Conservation (phyloP, 768 basidiomycete species). For the Suillus ampliporus region DNA sequence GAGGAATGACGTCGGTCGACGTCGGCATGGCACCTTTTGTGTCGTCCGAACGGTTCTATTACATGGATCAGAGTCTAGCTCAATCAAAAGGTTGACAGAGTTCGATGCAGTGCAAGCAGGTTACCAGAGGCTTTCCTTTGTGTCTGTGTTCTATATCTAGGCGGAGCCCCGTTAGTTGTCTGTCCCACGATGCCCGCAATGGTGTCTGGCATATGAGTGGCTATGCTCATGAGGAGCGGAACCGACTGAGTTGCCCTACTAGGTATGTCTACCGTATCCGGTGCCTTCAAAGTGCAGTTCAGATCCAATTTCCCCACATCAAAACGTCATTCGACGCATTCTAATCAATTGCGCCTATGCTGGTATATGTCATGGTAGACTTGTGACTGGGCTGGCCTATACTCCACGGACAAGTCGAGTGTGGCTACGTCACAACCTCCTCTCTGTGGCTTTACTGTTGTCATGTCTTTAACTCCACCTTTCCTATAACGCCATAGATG, state of each 20-base stretch:
- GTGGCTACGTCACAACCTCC: background rate
- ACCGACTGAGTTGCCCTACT: background rate
- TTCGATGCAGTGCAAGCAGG: conserved; percentile 10
- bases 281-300: background rate
- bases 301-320: background rate
- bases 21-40: conserved; percentile 11
- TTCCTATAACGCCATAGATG: background rate
- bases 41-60: background rate
- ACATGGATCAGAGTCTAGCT: conserved; percentile 6
- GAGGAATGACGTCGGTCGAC: background rate
- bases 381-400: background rate
- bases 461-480: background rate
- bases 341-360: background rate
- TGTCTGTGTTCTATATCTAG: conserved; percentile 2
- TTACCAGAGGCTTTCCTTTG: conserved; percentile 4
- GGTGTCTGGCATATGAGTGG: background rate
- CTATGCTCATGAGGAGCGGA: background rate
- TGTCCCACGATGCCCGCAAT: background rate
- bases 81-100: conserved; percentile 6
- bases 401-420: conserved; percentile 1
- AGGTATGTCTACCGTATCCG: background rate
- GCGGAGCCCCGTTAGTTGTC: no score
- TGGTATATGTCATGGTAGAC: background rate
- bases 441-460: background rate
- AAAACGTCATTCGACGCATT: background rate